Evolutionary conservation across 1,284 basidiomycete species (phyloP).

Genomic region (Naganishia sp.): DNA sequence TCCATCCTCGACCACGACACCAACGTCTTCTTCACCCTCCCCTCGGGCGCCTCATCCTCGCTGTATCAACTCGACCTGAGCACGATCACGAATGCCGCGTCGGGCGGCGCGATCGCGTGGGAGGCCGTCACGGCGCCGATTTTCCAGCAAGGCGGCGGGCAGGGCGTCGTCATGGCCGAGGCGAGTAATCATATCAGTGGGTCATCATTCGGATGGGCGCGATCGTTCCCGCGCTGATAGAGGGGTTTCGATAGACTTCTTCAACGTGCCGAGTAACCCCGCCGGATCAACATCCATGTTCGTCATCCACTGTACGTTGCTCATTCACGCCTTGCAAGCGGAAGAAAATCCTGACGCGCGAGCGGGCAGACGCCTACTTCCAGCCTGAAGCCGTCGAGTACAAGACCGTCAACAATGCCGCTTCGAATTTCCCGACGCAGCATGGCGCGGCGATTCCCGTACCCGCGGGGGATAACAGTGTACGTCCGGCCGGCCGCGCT

Average conservation of each 20-base stretch:
- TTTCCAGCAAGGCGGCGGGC: constrained; percentile 55
- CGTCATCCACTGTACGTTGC: constrained; percentile 76
- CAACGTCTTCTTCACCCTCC: constrained; percentile 66
- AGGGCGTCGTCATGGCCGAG: constrained; percentile 45
- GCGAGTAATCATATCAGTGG: constrained; percentile 51
- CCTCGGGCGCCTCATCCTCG: constrained; percentile 36
- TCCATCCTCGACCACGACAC: constrained; percentile 85
- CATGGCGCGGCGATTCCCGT: constrained; percentile 76
- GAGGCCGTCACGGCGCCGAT: constrained; percentile 60
- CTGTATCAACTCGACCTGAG: constrained; percentile 68
- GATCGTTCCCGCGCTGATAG: too few relatives aligned
- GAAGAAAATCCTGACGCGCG: neutral
- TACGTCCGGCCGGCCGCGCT: constrained; percentile 5
- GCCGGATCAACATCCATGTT: constrained; percentile 75
- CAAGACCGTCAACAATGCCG: constrained; percentile 54
- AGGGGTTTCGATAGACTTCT: constrained; percentile 63
- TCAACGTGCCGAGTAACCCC: constrained; percentile 66
- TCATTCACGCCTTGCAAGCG: neutral
- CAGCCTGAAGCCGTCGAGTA: constrained; percentile 74
- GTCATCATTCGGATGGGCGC: constrained; percentile 21
- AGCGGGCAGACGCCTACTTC: constrained; percentile 68
- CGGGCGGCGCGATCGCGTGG: constrained; percentile 64
- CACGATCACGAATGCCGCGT: constrained; percentile 61
- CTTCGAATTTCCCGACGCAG: constrained; percentile 67
- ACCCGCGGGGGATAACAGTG: constrained; percentile 64